phyloP scores from a whole-genome alignment of 305 asterid species.

The Stenogyne calaminthoides region DNA sequence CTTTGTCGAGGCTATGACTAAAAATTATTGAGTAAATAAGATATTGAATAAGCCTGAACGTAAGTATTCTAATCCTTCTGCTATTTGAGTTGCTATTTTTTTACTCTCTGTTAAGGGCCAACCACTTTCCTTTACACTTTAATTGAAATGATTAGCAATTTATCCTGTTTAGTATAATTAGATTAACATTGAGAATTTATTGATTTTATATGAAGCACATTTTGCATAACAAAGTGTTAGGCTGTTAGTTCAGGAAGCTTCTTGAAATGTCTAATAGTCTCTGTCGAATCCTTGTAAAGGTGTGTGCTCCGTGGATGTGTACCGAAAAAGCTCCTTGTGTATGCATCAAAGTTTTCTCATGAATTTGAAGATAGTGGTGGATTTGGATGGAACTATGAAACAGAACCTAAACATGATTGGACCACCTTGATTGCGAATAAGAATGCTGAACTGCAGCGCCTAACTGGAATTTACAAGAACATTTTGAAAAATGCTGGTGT shows the following conservation, averaged over 20 bases:
- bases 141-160: slow-evolving; percentile 8
- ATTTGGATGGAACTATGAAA: slow-evolving; percentile 83
- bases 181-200: neutral
- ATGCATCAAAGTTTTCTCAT: slow-evolving; percentile 88
- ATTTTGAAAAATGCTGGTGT: slow-evolving; percentile 76
- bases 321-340: slow-evolving; percentile 90
- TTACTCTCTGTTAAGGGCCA: neutral
- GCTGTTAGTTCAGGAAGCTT: slow-evolving; percentile 20
- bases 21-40: neutral
- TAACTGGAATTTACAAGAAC: slow-evolving; percentile 86
- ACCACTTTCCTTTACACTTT: neutral
- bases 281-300: slow-evolving; percentile 51
- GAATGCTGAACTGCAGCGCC: slow-evolving; percentile 90
- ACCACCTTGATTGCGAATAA: slow-evolving; percentile 86
- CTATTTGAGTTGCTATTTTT: slow-evolving; percentile 7
- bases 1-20: too few species aligned
- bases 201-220: neutral
- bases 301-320: slow-evolving; percentile 98
- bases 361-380: slow-evolving; percentile 94
- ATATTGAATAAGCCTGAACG: neutral
- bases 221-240: slow-evolving; percentile 17
- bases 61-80: neutral
- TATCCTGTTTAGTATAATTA: neutral
- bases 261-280: slow-evolving; percentile 25
- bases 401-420: slow-evolving; percentile 95